Base-by-base conservation (phyloP, 129 eudicot genomes). In the Centaurea solstitialis region DNA sequence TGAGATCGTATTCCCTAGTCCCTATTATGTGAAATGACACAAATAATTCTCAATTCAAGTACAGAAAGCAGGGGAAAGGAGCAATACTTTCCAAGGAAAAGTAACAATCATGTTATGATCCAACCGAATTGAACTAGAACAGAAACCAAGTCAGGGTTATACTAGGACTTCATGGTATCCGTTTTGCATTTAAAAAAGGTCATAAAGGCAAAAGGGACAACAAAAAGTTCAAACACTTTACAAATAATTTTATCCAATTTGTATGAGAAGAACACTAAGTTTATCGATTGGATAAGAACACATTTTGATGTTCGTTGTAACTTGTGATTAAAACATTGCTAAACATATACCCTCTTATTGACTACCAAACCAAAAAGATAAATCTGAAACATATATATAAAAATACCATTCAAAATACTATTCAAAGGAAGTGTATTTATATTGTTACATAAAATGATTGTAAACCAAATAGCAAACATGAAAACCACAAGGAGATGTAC, bases 381-480 rank as follows among this genome's bases (percentile, higher is more conserved):
- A 40, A 79, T 45, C 18, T 15, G 47, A 67, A 68, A 80, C 13
- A 83, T 33, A 65, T 68, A 79, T 35, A 74, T n/a, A n/a, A n/a
- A n/a, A n/a, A n/a, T n/a, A 73, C 76, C 23, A 79, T n/a, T n/a
- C n/a, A n/a, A n/a, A n/a, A 50, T 0, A 4, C 37, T n/a, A 41
- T 45, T 24, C 77, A 75, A 40, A 43, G 3, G 13, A 20, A 45
- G 45, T 22, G 13, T 3, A 13, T 20, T n/a, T 61, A 61, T 61
- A 21, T 50, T 50, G 20, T 50, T 18, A 61, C 68, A 20, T 61
- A 59, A n/a, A 59, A 73, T 22, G 22, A 11, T 23, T 47, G 9
- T 47, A 45, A 47, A 24, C 47, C 7, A 70, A n/a, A 47, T 2
- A 45, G 65, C 22, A 79, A 75, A 73, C 41, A 62, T 70, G 66